These are phyloP conservation scores for Talaromyces sp. DNA, from an alignment of 2,329 filamentous ascomycete genomes.

Conservation along the genomic window DNA sequence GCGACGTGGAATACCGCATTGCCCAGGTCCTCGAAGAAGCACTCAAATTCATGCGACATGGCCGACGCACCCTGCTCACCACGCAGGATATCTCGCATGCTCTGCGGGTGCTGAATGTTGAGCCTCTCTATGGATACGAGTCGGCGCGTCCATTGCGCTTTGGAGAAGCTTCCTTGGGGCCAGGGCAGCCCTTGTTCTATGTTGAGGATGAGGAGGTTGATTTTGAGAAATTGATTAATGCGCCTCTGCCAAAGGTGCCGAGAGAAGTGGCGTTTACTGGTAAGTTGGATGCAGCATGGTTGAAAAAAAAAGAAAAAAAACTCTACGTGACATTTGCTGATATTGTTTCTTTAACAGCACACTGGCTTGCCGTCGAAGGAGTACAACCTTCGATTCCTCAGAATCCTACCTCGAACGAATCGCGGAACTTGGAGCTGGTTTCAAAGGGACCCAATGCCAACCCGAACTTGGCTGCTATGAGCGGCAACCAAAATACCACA, in stretches of 20 bases:
- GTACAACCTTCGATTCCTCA: constrained; percentile 95
- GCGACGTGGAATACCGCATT: constrained; percentile 93
- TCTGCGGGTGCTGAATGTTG: constrained; percentile 79
- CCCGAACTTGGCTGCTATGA: constrained; percentile 74
- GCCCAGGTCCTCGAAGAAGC: constrained; percentile 91
- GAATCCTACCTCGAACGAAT: constrained; percentile 84
- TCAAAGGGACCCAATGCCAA: constrained; percentile 89
- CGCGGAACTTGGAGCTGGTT: constrained; percentile 76
- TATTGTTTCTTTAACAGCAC: constrained; percentile 52
- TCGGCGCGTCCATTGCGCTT: constrained; percentile 83
- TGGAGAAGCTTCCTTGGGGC: constrained; percentile 88
- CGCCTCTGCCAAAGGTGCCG: constrained; percentile 88
- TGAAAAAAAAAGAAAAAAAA: background rate
- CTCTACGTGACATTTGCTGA: constrained; percentile 6
- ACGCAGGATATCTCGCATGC: constrained; percentile 88
- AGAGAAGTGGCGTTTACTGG: constrained; percentile 88
- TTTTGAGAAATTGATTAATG: constrained; percentile 98
- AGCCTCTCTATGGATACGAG: constrained; percentile 95
- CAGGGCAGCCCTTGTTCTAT: constrained; percentile 92
- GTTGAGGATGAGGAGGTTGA: constrained; percentile 98
- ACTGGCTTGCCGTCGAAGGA: constrained; percentile 96
- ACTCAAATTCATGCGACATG: constrained; percentile 91
- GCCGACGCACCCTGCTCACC: constrained; percentile 77
- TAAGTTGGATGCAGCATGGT: constrained; percentile 32
- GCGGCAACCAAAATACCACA: constrained; percentile 75